Conservation (phyloP, 208 protist genomes). For the Wallacemonas sp. region DNA sequence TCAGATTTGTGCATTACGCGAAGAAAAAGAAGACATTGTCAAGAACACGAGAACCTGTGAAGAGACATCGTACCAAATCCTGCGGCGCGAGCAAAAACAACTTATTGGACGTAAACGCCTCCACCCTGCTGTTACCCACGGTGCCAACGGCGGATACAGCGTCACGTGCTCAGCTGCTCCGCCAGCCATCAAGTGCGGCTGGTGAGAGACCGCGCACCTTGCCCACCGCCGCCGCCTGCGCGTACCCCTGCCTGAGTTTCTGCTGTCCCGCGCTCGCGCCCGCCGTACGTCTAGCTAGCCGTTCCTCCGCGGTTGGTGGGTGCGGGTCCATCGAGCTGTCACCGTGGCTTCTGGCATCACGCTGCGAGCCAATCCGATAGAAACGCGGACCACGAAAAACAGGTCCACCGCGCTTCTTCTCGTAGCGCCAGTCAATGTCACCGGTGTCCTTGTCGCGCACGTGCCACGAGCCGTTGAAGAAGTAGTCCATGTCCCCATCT, state of each 20-base stretch:
- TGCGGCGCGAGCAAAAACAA: constrained; percentile 2
- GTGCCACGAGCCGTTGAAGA: constrained; percentile 57
- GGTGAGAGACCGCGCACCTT: no score
- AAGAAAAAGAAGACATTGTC: no score
- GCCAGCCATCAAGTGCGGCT: no score
- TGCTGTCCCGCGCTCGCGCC: constrained; percentile 13
- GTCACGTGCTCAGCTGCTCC: constrained; percentile 29
- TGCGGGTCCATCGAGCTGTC: constrained; percentile 53
- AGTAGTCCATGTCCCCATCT: constrained; percentile 78
- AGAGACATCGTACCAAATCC: neutral
- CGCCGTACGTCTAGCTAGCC: neutral
- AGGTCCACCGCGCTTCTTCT: constrained; percentile 67
- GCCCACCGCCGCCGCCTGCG: no score
- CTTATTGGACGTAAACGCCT: neutral
- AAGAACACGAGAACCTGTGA: no score
- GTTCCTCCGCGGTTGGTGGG: constrained; percentile 1
- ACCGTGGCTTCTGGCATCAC: constrained; percentile 52
- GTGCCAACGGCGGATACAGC: no score
- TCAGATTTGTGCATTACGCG: no score
- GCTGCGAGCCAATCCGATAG: constrained; percentile 63
- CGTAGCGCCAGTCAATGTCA: constrained; percentile 88
- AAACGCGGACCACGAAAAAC: constrained; percentile 72
- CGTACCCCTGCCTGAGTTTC: constrained; percentile 1
- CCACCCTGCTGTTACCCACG: neutral
- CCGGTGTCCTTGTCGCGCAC: constrained; percentile 73